Base-by-base conservation (phyloP, 805 yeast species). In the Suhomyces tanzawaensis region DNA sequence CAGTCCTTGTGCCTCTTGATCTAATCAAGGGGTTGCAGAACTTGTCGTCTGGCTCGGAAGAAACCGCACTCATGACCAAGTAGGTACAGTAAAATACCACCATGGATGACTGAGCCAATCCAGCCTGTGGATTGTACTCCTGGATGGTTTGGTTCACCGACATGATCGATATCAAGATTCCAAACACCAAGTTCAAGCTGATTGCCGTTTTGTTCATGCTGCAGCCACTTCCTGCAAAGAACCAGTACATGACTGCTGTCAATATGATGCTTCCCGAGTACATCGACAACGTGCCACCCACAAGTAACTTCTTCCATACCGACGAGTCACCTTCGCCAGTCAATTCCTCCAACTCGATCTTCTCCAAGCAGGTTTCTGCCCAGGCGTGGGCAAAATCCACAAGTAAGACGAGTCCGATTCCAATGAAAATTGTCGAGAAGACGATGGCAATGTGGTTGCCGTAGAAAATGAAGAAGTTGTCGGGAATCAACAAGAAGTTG, bases 321-420 rank as follows among this genome's bases (percentile, higher is more conserved):
- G 71, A 66, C 1, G 78, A 67, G 41, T 70, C 77, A 14, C 69
- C 71, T 32, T 70, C 78, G 32, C 74, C 79, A 3, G 72, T 64
- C 27, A 68, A 47, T 42, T 72, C 79, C 41, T 85, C 91, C 51
- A 82, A 80, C 57, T 93, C 98, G 29, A 93, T 87, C 51, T 88
- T 85, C 47, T 83, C 89, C 37, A 93, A 74, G 60, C 99, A 93
- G 6, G 85, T 85, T 53, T 93, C 99, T 0, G 98, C 97, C 96
- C 97, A 93, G 49, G 91, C 91, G 62, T 93, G 98, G 3, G 99
- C 98, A 71, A 88, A 93, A 61, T 93, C 99, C 22, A 93, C 97
- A 34, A 93, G 68, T 34, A 93, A 69, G 11, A 95, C 84, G 41
- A 93, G 73, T 1, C 99, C 99, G 44, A 93, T 86, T 12, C 93